Base-by-base conservation (phyloP, 225 moss, liverwort and hornwort genomes). In the Marchantia polymorpha region DNA sequence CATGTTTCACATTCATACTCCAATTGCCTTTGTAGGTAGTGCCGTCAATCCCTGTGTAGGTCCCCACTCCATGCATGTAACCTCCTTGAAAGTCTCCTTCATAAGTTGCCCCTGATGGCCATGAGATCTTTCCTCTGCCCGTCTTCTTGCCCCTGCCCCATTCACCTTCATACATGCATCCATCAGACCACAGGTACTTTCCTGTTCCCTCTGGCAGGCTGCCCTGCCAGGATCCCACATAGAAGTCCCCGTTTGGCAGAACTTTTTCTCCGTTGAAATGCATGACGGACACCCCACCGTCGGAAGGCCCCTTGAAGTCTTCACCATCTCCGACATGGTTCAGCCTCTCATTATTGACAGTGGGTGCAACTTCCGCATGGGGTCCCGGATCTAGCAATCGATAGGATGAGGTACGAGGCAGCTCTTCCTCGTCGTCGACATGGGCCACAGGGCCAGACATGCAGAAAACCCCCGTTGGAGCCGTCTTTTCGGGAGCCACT, bases 1-100 rank as follows among this genome's bases (percentile, higher is more conserved):
- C 97, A 67, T 99, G 90, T 86, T 99, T 99, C 75, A 99, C 92
- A 81, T 99, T 99, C 95, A 93, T 95, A 81, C 90, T 95, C 97
- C 97, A 99, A 75, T 90, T 85, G 26, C 97, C 97, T 82, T 93
- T 95, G 79, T 93, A 99, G 4, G 97, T 99, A 60, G 97, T 95
- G 55, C 91, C 93, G 26, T 93, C 95, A 73, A 90, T 86, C 26
- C 97, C 97, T 78, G 95, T 93, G 70, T 95, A 99, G 10, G 97
- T 99, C 47, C 97, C 97, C 53, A 95, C 82, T 72, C 97, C 97
- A 76, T 99, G 97, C 91, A 99, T 99, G 76, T 93, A 95, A 68
- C 97, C 97, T 39, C 94, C 94, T 72, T 93, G 91, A 70, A 99
- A 99, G 72, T 93, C 95, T 48, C 97, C 97, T 84, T 99, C 97